Evolutionary conservation across 2,329 filamentous ascomycete species (phyloP).

Genomic region (Penicillium sp.): DNA sequence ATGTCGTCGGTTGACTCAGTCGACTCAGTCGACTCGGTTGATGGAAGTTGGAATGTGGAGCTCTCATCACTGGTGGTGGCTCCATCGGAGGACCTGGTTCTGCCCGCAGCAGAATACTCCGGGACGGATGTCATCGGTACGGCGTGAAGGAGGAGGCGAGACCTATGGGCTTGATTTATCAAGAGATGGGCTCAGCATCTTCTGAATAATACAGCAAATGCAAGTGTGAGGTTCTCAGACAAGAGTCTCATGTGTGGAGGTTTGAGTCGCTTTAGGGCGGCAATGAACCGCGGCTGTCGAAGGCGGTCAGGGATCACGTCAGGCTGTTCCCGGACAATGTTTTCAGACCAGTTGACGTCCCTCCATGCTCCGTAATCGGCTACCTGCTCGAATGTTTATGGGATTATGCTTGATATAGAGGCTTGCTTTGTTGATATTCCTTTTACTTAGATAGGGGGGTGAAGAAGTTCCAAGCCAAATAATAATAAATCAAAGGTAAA

Average conservation of each 20-base stretch:
- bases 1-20: constrained; percentile 26
- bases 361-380: too few relatives aligned
- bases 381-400: too few relatives aligned
- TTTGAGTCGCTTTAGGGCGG: constrained; percentile 16
- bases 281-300: constrained; percentile 23
- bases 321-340: background rate
- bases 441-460: background rate
- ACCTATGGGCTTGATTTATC: background rate
- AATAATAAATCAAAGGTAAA: background rate
- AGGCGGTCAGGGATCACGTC: constrained; percentile 10
- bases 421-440: too few relatives aligned
- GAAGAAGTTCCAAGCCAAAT: too few relatives aligned
- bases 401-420: too few relatives aligned
- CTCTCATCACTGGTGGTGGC: constrained; percentile 20
- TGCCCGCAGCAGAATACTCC: constrained; percentile 31
- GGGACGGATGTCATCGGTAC: constrained; percentile 38
- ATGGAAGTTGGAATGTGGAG: constrained; percentile 10
- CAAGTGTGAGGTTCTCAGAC: background rate
- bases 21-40: constrained; percentile 11
- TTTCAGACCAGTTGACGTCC: background rate
- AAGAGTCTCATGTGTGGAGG: constrained; percentile 3
- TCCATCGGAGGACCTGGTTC: constrained; percentile 30
- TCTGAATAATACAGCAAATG: background rate
- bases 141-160: background rate
- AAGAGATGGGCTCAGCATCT: constrained; percentile 6